phyloP scores from a whole-genome alignment of 2,329 filamentous ascomycete genomes.

The Aspergillus viridinutans region DNA sequence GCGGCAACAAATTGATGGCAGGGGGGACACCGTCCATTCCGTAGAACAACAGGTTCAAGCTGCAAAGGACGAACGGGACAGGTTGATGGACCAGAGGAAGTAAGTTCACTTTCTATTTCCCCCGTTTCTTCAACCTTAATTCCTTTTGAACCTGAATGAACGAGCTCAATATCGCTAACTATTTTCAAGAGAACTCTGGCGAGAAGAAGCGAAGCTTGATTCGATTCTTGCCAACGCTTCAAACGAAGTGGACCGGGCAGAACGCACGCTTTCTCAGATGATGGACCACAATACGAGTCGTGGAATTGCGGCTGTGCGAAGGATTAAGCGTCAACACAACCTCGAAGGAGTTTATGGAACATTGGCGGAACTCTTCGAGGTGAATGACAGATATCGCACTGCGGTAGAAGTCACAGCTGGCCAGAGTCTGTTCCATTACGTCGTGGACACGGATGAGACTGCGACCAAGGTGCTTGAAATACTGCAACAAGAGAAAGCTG shows the following conservation, averaged over 20 bases:
- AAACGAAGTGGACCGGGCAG: constrained; percentile 71
- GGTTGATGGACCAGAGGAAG: constrained; percentile 80
- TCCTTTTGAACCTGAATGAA: background rate
- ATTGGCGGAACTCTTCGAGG: constrained; percentile 85
- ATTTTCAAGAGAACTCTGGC: constrained; percentile 59
- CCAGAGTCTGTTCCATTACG: constrained; percentile 88
- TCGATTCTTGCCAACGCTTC: constrained; percentile 71
- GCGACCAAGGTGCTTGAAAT: constrained; percentile 76
- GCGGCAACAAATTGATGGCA: constrained; percentile 70
- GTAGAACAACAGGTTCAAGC: constrained; percentile 70
- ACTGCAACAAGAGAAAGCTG: constrained; percentile 73
- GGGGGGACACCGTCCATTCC: constrained; percentile 67
- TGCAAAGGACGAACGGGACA: constrained; percentile 74
- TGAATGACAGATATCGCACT: constrained; percentile 77
- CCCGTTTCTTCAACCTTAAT: background rate
- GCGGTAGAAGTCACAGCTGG: constrained; percentile 92
- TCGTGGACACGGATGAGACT: constrained; percentile 87
- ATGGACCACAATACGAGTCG: constrained; percentile 87
- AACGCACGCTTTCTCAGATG: constrained; percentile 71
- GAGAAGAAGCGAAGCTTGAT: constrained; percentile 83
- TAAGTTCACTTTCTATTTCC: constrained; percentile 19
- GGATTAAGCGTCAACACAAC: constrained; percentile 72
- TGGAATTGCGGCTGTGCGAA: constrained; percentile 80
- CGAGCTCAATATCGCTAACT: constrained; percentile 7
- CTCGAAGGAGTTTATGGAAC: constrained; percentile 89